Percentiles rank a stretch among this genome's conserved stretches.
phyloP scores from a whole-genome alignment of 495 filamentous ascomycete species.

The Aspergillus sclerotioniger region DNA sequence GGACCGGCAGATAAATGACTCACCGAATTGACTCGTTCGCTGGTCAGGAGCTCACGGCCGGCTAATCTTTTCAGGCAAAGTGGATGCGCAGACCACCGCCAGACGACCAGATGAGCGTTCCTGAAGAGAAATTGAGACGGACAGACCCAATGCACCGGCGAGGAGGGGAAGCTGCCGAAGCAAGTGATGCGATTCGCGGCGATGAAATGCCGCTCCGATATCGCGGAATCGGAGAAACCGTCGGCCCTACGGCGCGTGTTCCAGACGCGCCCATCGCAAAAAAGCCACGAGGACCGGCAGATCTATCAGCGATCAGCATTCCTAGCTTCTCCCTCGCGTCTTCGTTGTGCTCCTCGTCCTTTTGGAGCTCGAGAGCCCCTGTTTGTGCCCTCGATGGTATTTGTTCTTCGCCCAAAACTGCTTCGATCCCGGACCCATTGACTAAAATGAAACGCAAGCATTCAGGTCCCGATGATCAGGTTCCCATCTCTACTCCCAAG shows the following conservation, averaged over 20 bases:
- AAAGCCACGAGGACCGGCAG: slow-evolving; percentile 4
- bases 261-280: slow-evolving; percentile 17
- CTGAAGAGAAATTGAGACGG: slow-evolving; percentile 1
- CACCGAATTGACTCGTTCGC: slow-evolving; percentile 12
- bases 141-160: slow-evolving; percentile 3
- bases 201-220: slow-evolving; percentile 24
- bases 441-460: slow-evolving; percentile 49
- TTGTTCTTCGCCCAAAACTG: slow-evolving; percentile 20
- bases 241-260: slow-evolving; percentile 23
- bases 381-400: slow-evolving; percentile 32
- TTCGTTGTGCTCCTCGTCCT: slow-evolving; percentile 4
- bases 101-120: slow-evolving; percentile 2
- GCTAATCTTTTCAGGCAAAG: slow-evolving; percentile 2
- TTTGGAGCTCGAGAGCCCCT: not conserved
- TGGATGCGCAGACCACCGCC: slow-evolving; percentile 13
- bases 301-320: slow-evolving; percentile 10
- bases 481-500: slow-evolving; percentile 43
- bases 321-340: slow-evolving; percentile 18
- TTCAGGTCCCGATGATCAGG: slow-evolving; percentile 41
- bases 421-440: not conserved
- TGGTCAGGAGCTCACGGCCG: not conserved
- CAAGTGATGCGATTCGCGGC: slow-evolving; percentile 4
- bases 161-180: not conserved
- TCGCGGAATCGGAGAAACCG: slow-evolving; percentile 39
- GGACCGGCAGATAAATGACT: slow-evolving; percentile 18